Base-by-base conservation (phyloP, 768 basidiomycete genomes). In the Lactifluus subvellereus region DNA sequence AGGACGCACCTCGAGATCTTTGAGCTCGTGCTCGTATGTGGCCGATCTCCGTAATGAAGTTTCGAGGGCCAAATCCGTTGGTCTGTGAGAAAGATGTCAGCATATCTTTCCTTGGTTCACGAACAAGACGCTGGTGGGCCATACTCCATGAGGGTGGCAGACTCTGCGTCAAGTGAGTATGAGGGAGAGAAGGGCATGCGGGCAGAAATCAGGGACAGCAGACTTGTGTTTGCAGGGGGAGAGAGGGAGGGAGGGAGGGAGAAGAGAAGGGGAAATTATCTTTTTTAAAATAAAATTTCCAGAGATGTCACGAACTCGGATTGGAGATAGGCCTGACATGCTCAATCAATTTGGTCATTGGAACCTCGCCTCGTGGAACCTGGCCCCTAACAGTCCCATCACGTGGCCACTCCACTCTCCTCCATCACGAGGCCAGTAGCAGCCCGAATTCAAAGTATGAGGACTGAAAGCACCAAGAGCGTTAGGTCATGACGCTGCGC, bases 1-100 rank as follows among this genome's bases (percentile, higher is more conserved):
- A 40, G 18, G n/a, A 33, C n/a, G 33, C 33, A 68, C 68, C 64
- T 69, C 68, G 47, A 69, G 64, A 13, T 69, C 68, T 27, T 68
- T 69, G 48, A 69, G 64, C 30, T 64, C 57, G 14, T 37, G 58
- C 35, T 64, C 63, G 14, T 60, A 64, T 64, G 53, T 20, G 5
- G 63, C 47, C 0, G 58, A 60, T 51, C 33, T 60, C 14, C 40
- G 58, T n/a, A 51, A 45, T 13, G 48, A 35, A 0, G 27, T 13
- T 42, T 51, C 38, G 49, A 45, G 53, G 56, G 14, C 33, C n/a
- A 33, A 40, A n/a, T 18, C 27, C 8, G 54, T 47, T 6, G 42
- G 14, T 5, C 63, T 64, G 13, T 35, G 6, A 22, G 42, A 45
- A 45, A n/a, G 18, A 18, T 1, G 22, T 56, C 40, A 59, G 35